phyloP scores from a whole-genome alignment of 129 eudicot genomes.

The Tanacetum coccineum region DNA sequence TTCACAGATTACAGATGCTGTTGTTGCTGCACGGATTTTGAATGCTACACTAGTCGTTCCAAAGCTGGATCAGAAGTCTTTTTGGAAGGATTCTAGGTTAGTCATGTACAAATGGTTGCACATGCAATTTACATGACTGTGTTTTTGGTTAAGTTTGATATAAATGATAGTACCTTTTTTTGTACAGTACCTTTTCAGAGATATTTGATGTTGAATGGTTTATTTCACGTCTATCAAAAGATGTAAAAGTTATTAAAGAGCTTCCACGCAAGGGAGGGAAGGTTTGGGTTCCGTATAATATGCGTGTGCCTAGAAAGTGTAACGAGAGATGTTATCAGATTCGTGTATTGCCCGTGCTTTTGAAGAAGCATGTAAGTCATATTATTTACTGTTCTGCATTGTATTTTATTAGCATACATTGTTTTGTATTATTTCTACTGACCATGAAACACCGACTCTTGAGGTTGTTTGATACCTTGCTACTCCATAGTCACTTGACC shows the following conservation, averaged over 20 bases:
- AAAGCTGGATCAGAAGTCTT: conserved; percentile 77
- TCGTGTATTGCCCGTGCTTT: conserved; percentile 77
- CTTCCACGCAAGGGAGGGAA: conserved; percentile 71
- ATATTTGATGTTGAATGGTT: conserved; percentile 93
- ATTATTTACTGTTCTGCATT: conserved; percentile 3
- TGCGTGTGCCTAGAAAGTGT: conserved; percentile 98
- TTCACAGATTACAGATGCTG: conserved; percentile 90
- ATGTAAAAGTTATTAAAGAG: conserved; percentile 73
- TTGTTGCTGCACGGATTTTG: conserved; percentile 96
- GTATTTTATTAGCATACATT: conserved; percentile 6
- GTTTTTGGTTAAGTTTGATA: conserved; percentile 19
- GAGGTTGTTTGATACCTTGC: background rate
- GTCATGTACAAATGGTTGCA: conserved; percentile 30
- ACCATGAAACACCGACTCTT: background rate
- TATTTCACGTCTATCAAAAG: conserved; percentile 64
- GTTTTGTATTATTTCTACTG: conserved; percentile 8
- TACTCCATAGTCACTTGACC: background rate
- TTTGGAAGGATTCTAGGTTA: conserved; percentile 98
- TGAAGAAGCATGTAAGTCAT: conserved; percentile 71
- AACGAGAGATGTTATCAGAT: conserved; percentile 68
- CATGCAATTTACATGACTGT: conserved; percentile 30
- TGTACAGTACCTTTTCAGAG: conserved; percentile 82
- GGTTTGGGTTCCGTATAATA: conserved; percentile 58
- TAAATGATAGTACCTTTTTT: conserved; percentile 21
- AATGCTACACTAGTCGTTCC: conserved; percentile 98